Conservation (phyloP, 768 basidiomycete genomes). For the Tulasnella sp. region DNA sequence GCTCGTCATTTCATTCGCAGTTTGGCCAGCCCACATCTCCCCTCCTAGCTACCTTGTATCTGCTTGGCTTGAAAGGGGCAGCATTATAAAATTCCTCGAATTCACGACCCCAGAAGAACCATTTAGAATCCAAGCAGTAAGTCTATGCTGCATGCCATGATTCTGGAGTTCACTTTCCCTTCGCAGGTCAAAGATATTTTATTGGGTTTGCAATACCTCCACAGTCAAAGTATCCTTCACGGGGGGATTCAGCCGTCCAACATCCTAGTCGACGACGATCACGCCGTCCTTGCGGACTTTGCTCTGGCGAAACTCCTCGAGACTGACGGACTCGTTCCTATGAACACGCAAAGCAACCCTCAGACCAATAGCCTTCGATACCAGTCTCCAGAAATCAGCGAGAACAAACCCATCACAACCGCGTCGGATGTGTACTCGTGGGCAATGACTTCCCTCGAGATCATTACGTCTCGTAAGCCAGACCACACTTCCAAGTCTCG, state of each 20-base stretch:
- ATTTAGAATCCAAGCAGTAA: no score
- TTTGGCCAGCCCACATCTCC: neutral
- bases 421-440: slow-evolving; percentile 14
- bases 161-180: neutral
- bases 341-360: slow-evolving; percentile 2
- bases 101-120: neutral
- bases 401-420: neutral
- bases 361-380: neutral
- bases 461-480: slow-evolving; percentile 1
- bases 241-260: slow-evolving; percentile 5
- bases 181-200: neutral
- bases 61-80: neutral
- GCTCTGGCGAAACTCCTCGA: neutral
- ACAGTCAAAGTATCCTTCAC: neutral
- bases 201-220: slow-evolving; percentile 1
- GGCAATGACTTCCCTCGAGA: slow-evolving; percentile 12
- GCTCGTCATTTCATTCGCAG: neutral
- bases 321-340: neutral
- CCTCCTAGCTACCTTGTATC: neutral
- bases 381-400: slow-evolving; percentile 3
- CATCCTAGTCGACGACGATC: neutral
- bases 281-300: slow-evolving; percentile 6
- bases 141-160: neutral
- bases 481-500: no score
- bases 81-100: neutral